Evolutionary conservation across 2,329 filamentous ascomycete species (phyloP).

Genomic region (Exophiala oligosperma): DNA sequence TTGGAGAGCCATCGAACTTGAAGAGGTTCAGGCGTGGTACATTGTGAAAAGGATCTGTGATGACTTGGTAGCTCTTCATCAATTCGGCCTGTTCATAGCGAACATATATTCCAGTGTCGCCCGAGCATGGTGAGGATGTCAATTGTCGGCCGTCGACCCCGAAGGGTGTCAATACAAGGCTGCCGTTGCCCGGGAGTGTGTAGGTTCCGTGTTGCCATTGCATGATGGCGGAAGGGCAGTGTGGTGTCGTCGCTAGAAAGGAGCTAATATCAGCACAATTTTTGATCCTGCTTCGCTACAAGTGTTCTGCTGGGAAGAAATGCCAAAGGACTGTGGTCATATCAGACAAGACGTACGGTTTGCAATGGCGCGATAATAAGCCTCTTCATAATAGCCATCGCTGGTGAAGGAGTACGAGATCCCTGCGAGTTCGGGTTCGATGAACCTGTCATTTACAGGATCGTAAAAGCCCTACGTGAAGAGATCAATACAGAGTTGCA

Average conservation of each 20-base stretch:
- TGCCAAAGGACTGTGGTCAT: not conserved
- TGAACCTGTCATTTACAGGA: slow-evolving; percentile 63
- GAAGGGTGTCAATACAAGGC: slow-evolving; percentile 61
- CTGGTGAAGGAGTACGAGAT: slow-evolving; percentile 73
- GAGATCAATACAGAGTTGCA: not conserved
- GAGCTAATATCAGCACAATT: not conserved
- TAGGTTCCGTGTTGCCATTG: slow-evolving; percentile 73
- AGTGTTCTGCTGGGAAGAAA: not conserved
- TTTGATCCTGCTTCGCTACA: not conserved
- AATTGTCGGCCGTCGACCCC: slow-evolving; percentile 67
- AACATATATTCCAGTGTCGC: slow-evolving; percentile 58
- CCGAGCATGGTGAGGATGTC: slow-evolving; percentile 63
- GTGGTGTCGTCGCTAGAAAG: slow-evolving; percentile 55
- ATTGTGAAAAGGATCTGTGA: slow-evolving; percentile 61
- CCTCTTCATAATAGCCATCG: slow-evolving; percentile 68
- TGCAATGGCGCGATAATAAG: slow-evolving; percentile 67
- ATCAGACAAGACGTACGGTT: slow-evolving; percentile 57
- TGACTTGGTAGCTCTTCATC: slow-evolving; percentile 54
- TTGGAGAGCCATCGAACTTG: slow-evolving; percentile 62
- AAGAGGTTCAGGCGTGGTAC: slow-evolving; percentile 64
- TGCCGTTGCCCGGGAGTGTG: slow-evolving; percentile 56
- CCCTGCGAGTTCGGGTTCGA: slow-evolving; percentile 65
- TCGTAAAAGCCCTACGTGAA: slow-evolving; percentile 66
- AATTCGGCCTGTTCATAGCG: slow-evolving; percentile 66
- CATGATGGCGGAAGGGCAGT: slow-evolving; percentile 65